phyloP scores from a whole-genome alignment of 2,329 filamentous ascomycete genomes.

The Aspergillus luchuensis region DNA sequence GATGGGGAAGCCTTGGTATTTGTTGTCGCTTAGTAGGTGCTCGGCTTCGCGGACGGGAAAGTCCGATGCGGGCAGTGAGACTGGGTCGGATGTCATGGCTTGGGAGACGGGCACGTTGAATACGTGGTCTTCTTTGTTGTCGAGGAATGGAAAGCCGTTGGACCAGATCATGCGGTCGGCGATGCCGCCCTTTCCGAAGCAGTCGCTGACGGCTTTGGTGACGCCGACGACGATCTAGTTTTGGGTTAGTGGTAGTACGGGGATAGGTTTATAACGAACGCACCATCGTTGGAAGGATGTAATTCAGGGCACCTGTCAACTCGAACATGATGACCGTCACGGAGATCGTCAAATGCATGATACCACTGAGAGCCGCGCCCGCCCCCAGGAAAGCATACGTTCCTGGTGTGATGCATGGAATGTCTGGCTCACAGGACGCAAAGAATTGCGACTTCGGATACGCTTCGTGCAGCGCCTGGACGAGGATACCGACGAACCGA shows the following conservation, averaged over 20 bases:
- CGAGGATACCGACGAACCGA: constrained; percentile 88
- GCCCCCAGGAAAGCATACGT: constrained; percentile 96
- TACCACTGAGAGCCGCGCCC: constrained; percentile 85
- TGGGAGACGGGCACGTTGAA: constrained; percentile 92
- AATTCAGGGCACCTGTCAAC: constrained; percentile 92
- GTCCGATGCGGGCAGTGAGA: constrained; percentile 72
- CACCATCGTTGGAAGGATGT: constrained; percentile 94
- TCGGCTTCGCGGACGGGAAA: constrained; percentile 77
- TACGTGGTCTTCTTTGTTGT: constrained; percentile 96
- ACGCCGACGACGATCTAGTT: constrained; percentile 84
- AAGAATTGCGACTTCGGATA: constrained; percentile 85
- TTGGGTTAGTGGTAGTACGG: constrained; percentile 11
- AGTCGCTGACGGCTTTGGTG: constrained; percentile 87
- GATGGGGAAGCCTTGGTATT: constrained; percentile 91
- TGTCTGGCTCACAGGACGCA: constrained; percentile 81
- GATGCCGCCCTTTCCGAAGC: constrained; percentile 94
- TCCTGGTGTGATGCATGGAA: constrained; percentile 93
- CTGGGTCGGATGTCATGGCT: constrained; percentile 79
- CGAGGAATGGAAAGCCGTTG: constrained; percentile 93
- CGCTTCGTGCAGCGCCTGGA: constrained; percentile 83
- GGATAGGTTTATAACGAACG: constrained; percentile 19
- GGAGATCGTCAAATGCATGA: constrained; percentile 97
- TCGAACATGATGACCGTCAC: constrained; percentile 99
- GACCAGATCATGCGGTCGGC: constrained; percentile 99
- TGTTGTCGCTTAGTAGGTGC: constrained; percentile 71